Evolutionary conservation across 2,329 filamentous ascomycete species (phyloP).

Genomic region (Cryphonectria radicalis): DNA sequence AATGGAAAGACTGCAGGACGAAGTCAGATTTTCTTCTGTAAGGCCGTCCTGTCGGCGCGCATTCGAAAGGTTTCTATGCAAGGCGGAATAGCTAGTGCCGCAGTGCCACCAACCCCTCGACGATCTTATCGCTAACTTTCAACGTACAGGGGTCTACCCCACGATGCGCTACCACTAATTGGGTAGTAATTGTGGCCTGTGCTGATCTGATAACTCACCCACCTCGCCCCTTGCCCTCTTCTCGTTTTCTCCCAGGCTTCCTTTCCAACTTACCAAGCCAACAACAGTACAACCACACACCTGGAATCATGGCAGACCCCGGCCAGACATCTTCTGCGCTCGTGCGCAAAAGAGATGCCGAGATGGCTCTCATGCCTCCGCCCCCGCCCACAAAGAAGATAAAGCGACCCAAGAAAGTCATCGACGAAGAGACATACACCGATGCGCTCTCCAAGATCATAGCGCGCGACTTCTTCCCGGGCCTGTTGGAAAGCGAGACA

Average conservation of each 20-base stretch:
- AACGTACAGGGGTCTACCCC: constrained; percentile 12
- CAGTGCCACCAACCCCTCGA: not conserved
- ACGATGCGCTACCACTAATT: constrained; percentile 12
- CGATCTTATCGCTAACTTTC: constrained; percentile 6
- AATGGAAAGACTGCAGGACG: not conserved
- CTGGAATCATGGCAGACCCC: constrained; percentile 22
- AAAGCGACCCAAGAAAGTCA: constrained; percentile 83
- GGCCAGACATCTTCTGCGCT: constrained; percentile 58
- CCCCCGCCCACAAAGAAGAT: constrained; percentile 86
- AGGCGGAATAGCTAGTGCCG: constrained; percentile 18
- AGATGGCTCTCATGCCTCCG: constrained; percentile 82
- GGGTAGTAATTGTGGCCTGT: constrained; percentile 16
- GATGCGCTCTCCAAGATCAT: constrained; percentile 92
- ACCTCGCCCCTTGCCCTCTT: not conserved
- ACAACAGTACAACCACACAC: constrained; percentile 5
- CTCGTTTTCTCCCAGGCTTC: not conserved
- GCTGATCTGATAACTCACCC: not conserved
- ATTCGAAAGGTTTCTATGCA: constrained; percentile 23
- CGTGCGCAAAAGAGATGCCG: constrained; percentile 65
- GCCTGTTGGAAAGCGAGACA: constrained; percentile 80
- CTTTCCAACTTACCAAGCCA: not conserved
- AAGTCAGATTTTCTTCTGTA: constrained; percentile 1
- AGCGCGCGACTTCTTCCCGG: constrained; percentile 94
- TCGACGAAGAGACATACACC: constrained; percentile 94
- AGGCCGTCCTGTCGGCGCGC: constrained; percentile 9